These are phyloP conservation scores for Lupinus albus DNA, from an alignment of 306 rosid genomes.

Conservation along the genomic window DNA sequence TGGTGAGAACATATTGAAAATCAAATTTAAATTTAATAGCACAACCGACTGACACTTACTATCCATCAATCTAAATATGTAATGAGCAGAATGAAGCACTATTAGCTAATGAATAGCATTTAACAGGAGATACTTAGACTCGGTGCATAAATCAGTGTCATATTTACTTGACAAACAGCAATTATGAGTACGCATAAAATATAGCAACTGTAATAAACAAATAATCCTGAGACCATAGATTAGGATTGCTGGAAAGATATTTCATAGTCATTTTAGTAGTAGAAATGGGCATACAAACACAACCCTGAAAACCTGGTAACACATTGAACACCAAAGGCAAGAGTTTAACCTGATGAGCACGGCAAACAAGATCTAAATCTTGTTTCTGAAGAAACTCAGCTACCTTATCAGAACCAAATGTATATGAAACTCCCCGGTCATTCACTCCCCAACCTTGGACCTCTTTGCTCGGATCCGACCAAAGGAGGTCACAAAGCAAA, in stretches of 20 bases:
- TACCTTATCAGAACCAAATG: conserved; percentile 84
- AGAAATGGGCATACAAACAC: conserved; percentile 36
- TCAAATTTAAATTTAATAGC: conserved; percentile 29
- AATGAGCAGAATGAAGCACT: conserved; percentile 22
- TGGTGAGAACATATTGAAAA: conserved; percentile 43
- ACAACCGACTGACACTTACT: conserved; percentile 8
- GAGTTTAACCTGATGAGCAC: conserved; percentile 85
- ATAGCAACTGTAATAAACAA: conserved; percentile 1
- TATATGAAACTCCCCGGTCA: conserved; percentile 81
- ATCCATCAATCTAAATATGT: conserved; percentile 31
- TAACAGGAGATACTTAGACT: conserved; percentile 13
- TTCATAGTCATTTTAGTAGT: background rate
- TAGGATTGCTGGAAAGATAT: conserved; percentile 23
- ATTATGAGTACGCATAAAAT: conserved; percentile 23
- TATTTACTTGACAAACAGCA: conserved; percentile 9
- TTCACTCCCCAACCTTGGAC: conserved; percentile 79
- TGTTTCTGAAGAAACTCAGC: conserved; percentile 78
- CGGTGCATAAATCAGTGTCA: background rate
- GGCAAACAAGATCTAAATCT: conserved; percentile 88
- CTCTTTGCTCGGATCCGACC: conserved; percentile 90
- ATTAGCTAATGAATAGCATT: conserved; percentile 24
- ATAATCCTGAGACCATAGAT: background rate
- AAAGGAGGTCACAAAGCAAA: conserved; percentile 88
- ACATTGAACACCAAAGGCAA: conserved; percentile 33
- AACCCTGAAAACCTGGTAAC: conserved; percentile 28